Base-by-base conservation (phyloP, 768 basidiomycete genomes). In the Leucocoprinus birnbaumii region DNA sequence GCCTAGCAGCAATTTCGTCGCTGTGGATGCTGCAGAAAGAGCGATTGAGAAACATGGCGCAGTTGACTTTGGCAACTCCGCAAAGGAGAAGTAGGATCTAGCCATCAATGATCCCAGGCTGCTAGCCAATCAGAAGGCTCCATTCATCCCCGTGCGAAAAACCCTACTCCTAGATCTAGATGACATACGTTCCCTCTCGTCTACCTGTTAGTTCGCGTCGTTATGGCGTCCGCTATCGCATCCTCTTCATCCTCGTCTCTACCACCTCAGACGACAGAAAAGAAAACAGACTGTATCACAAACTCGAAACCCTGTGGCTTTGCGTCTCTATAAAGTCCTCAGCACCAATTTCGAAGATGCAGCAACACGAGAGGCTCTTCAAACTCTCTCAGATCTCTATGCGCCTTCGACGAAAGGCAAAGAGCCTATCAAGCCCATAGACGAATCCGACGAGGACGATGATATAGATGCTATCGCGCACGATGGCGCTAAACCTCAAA, bases 251-350 rank as follows among this genome's bases (percentile, higher is more conserved):
- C 44, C 11, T 16, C 34, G 18, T 38, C 26, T 41, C 13, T 31
- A 11, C 46, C 37, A 16, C 18, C 46, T 11, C 52, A 53, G 7
- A 48, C 58, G 2, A 48, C 56, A n/a, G 54, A 52, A 22, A 59
- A 55, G 50, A 43, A 55, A 45, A 31, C 61, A 64, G 41, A 35
- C 47, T 2, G 62, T 70, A 2, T 52, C 66, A 7, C 73, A 71
- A 53, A 46, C 65, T 8, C 79, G 83, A 57, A 90, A 89, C 62
- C 93, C 94, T 2, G 79, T 95, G 38, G 84, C 92, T n/a, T 71
- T 89, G 0, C 80, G 94, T 10, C 73, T 96, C n/a, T 94, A 93
- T 70, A 97, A 97, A 70, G 87, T 95, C 57, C 75, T 96, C 18
- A 85, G 89, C 34, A 87, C 87, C 1, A 87, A 80, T 47, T 93